phyloP scores from a whole-genome alignment of 2,329 filamentous ascomycete species.

The Fusarium sambucinum region DNA sequence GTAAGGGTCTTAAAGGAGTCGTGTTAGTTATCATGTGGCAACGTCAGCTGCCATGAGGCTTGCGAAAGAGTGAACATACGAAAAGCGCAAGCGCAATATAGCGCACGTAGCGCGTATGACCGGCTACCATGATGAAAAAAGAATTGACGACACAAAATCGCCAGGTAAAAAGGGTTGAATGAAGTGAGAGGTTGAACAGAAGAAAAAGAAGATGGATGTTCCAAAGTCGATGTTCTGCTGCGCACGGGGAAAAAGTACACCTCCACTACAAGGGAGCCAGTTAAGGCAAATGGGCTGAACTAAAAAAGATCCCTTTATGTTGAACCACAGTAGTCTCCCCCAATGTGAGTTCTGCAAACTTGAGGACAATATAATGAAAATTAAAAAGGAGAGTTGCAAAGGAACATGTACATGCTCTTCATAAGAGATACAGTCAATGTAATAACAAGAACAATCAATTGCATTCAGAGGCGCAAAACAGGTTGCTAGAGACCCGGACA shows the following conservation, averaged over 20 bases:
- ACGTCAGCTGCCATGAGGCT: slow-evolving; percentile 14
- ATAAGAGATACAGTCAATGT: neutral
- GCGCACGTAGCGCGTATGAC: slow-evolving; percentile 79
- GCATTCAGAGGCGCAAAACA: slow-evolving; percentile 6
- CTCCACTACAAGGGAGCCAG: slow-evolving; percentile 15
- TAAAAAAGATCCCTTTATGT: slow-evolving; percentile 22
- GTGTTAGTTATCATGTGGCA: slow-evolving; percentile 25
- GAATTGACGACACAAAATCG: slow-evolving; percentile 34
- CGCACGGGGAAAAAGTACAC: slow-evolving; percentile 39
- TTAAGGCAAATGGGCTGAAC: slow-evolving; percentile 10
- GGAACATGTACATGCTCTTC: neutral
- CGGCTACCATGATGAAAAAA: slow-evolving; percentile 69
- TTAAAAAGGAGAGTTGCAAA: neutral
- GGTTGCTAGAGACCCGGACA: slow-evolving; percentile 8
- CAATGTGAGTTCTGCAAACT: slow-evolving; percentile 3
- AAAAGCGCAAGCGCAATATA: slow-evolving; percentile 86
- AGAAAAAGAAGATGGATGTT: slow-evolving; percentile 40
- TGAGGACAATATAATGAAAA: neutral
- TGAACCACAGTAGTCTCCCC: neutral
- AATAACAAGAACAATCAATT: slow-evolving; percentile 10
- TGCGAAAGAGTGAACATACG: slow-evolving; percentile 65
- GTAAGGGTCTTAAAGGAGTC: slow-evolving; percentile 33
- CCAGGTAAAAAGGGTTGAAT: slow-evolving; percentile 16
- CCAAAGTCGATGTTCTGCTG: slow-evolving; percentile 32
- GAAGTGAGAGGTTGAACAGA: slow-evolving; percentile 19